Evolutionary conservation across 768 basidiomycete genomes (phyloP), one percentile per base, ranked within the genome.

Genomic region (Collybiopsis confluens): DNA sequence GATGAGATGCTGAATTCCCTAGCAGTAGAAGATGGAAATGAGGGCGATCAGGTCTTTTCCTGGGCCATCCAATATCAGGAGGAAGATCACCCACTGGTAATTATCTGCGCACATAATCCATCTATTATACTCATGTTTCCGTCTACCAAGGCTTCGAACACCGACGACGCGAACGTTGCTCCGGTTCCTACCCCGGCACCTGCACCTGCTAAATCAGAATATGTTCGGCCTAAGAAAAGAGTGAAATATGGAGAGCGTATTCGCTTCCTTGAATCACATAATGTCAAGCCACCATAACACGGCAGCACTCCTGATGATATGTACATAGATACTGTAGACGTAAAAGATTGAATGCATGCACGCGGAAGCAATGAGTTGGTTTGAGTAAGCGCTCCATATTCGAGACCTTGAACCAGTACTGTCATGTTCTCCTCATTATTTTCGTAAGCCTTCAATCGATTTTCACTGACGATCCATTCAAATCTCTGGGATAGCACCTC

Each of bases 351-450:
- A 33, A 33, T 33, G 30, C 5, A 33, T 33, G 30, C 30, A 33
- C 30, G 30, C 30, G 30, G 30, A 33, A 13, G 30, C 13, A 33
- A 13, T 33, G 13, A 33, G 13, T 5, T 13, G 30, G 30, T 5
- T 33, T 33, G 30, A 33, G 30, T 33, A 33, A 33, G 30, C 30
- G 13, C n/a, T 36, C 20, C 20, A 21, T 7, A 28, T 36, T 21
- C 16, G 3, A 28, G 36, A 40, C 48, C n/a, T 50, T 52, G 27
- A 42, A 52, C 40, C 40, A 15, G 13, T 36, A 53, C 52, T 43
- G 76, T 67, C 72, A 90, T 91, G 89, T 90, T 91, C 73, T 81
- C 86, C 54, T 81, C 85, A 5, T 67, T 88, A 54, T 83, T 90
- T 62, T 88, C 87, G 89, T 90, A 67, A 82, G 89, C 47, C 4